Percentiles rank a stretch among this genome's conserved stretches.
Evolutionary conservation across 768 basidiomycete genomes (phyloP).

Genomic region (Suillus subaureus): DNA sequence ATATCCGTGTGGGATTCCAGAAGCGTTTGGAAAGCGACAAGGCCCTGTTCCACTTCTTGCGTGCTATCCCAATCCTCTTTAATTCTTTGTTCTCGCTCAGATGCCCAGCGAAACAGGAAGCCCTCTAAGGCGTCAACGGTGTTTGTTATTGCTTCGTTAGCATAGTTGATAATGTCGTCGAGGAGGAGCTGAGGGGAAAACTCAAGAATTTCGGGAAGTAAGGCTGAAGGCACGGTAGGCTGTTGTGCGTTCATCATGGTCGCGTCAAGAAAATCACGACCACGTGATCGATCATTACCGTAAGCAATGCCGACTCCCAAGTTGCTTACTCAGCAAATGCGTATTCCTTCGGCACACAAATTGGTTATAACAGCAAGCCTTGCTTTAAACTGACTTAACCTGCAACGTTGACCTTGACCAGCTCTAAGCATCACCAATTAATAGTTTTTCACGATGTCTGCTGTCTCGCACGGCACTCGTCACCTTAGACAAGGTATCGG

Average conservation of each 20-base stretch:
- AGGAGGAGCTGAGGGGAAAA: slow-evolving; percentile 85
- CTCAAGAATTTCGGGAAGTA: slow-evolving; percentile 74
- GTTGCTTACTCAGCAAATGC: slow-evolving; percentile 25
- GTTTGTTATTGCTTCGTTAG: slow-evolving; percentile 77
- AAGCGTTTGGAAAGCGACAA: slow-evolving; percentile 86
- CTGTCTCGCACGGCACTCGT: slow-evolving; percentile 28
- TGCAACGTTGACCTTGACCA: slow-evolving; percentile 4
- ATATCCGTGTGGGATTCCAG: slow-evolving; percentile 87
- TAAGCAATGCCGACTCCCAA: slow-evolving; percentile 1
- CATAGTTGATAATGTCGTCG: slow-evolving; percentile 84
- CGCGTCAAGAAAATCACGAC: neutral
- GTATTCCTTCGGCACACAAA: slow-evolving; percentile 15
- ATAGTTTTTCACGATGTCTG: slow-evolving; percentile 20
- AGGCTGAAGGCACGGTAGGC: slow-evolving; percentile 44
- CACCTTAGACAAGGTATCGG: slow-evolving; percentile 29
- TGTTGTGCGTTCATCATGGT: slow-evolving; percentile 21
- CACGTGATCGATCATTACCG: neutral
- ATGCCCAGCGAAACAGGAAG: slow-evolving; percentile 74
- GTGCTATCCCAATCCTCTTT: slow-evolving; percentile 57
- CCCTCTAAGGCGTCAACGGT: slow-evolving; percentile 81
- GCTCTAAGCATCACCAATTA: neutral
- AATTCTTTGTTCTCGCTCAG: slow-evolving; percentile 55
- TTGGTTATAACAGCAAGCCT: neutral
- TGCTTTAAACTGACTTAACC: neutral
- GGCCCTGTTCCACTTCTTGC: slow-evolving; percentile 75